These are phyloP conservation scores for Phytopythium delawarense DNA, from an alignment of 352 stramenopile genomes.

Conservation along the genomic window DNA sequence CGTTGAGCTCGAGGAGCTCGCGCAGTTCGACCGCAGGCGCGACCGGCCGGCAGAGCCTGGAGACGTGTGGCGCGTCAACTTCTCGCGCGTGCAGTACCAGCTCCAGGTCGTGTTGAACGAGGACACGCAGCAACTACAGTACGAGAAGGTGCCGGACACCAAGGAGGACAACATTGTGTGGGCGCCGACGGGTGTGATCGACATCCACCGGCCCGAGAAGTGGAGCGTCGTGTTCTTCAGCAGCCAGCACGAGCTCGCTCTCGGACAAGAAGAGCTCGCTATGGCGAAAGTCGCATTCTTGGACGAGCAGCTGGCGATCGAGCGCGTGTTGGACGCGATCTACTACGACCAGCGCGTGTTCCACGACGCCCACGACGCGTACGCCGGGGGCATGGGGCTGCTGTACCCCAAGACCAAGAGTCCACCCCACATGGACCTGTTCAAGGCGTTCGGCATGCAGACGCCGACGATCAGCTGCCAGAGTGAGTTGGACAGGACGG, in stretches of 20 bases:
- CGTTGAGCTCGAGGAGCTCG: conserved; percentile 62
- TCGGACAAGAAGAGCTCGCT: conserved; percentile 36
- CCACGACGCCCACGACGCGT: conserved; percentile 30
- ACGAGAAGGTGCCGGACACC: conserved; percentile 43
- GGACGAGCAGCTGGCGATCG: conserved; percentile 45
- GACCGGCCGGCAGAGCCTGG: conserved; percentile 25
- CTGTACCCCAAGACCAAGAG: conserved; percentile 23
- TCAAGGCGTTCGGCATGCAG: conserved; percentile 28
- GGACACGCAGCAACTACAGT: conserved; percentile 44
- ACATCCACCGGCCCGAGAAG: conserved; percentile 72
- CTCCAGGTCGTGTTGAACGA: conserved; percentile 37
- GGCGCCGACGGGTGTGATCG: conserved; percentile 64
- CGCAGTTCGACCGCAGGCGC: conserved; percentile 47
- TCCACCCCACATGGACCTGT: conserved; percentile 25
- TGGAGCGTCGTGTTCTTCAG: conserved; percentile 73
- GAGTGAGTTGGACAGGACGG: neutral
- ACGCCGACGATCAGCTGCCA: conserved; percentile 22
- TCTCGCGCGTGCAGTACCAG: conserved; percentile 86
- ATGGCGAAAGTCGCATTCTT: conserved; percentile 33
- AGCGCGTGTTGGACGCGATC: conserved; percentile 53
- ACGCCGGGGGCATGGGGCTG: conserved; percentile 35
- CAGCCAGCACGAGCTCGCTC: conserved; percentile 29
- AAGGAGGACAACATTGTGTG: conserved; percentile 73
- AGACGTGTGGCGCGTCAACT: conserved; percentile 86
- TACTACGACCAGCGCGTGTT: conserved; percentile 68